A percentile compares a stretch with the other conserved stretches of the same genome.
These are phyloP conservation scores for Hexamita inflata DNA, from an alignment of 208 protist genomes.

Conservation along the genomic window DNA sequence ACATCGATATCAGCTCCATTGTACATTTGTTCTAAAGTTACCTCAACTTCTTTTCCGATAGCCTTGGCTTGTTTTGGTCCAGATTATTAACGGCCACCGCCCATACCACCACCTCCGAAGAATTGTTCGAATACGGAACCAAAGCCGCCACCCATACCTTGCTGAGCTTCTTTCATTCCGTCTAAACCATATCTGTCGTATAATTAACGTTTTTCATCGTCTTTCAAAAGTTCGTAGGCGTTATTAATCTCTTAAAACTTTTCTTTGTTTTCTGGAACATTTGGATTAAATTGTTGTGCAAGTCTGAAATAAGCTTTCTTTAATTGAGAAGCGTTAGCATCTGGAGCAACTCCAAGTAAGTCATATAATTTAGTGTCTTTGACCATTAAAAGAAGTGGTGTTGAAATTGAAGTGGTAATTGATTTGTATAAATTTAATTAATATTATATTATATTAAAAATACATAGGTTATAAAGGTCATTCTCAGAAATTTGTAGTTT, in stretches of 20 bases:
- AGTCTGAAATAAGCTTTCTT: not conserved
- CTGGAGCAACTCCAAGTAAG: not conserved
- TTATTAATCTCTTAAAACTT: not conserved
- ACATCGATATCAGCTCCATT: not conserved
- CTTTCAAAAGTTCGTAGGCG: not conserved
- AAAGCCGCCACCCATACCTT: not conserved
- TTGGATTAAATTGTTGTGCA: not conserved
- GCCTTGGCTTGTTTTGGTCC: not conserved
- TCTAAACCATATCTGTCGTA: not conserved
- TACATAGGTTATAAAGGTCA: too few species aligned
- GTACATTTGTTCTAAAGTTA: not conserved
- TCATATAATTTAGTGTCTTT: not conserved
- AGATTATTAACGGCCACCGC: not conserved
- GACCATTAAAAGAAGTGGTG: not conserved
- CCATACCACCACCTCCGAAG: not conserved
- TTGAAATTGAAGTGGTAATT: not conserved
- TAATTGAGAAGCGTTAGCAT: not conserved
- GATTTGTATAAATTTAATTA: too few species aligned
- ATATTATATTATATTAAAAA: too few species aligned
- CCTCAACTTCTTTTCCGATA: not conserved
- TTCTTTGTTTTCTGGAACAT: not conserved
- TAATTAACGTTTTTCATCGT: not conserved
- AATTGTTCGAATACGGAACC: not conserved
- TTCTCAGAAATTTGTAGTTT: too few species aligned
- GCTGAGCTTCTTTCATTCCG: not conserved